These are phyloP conservation scores for Sclerotinia trifoliorum DNA, from an alignment of 2,329 filamentous ascomycete species.

Conservation along the genomic window DNA sequence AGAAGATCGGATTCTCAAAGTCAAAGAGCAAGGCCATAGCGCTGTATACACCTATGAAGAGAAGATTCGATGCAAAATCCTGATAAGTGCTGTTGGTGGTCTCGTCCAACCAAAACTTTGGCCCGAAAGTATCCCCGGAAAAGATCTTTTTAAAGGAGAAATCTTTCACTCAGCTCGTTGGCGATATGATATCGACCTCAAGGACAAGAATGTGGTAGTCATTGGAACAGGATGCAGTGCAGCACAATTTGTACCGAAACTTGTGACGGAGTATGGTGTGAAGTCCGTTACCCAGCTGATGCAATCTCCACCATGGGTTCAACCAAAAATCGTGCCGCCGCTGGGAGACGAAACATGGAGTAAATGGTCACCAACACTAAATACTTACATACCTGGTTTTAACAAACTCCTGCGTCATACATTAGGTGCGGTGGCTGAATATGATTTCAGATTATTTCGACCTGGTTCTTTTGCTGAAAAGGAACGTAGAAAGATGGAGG, in stretches of 20 bases:
- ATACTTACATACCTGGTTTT: constrained; percentile 50
- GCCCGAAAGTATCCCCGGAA: constrained; percentile 51
- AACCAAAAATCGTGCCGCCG: constrained; percentile 44
- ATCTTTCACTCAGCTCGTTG: constrained; percentile 58
- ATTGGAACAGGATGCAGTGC: constrained; percentile 59
- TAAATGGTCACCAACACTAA: constrained; percentile 47
- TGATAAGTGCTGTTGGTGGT: constrained; percentile 54
- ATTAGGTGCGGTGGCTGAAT: constrained; percentile 45
- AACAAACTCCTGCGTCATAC: constrained; percentile 43
- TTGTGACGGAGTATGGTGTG: constrained; percentile 46
- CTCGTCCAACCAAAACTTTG: constrained; percentile 54
- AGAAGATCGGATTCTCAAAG: constrained; percentile 47
- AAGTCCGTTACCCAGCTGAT: constrained; percentile 60
- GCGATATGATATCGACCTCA: constrained; percentile 52
- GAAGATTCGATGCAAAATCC: constrained; percentile 52
- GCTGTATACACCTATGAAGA: constrained; percentile 53
- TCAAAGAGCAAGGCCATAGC: constrained; percentile 45
- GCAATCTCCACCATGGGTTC: constrained; percentile 57
- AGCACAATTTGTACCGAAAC: constrained; percentile 54
- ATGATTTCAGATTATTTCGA: constrained; percentile 50
- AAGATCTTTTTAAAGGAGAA: constrained; percentile 53
- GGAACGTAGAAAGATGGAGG: constrained; percentile 45
- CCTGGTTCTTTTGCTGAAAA: constrained; percentile 43
- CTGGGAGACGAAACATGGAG: constrained; percentile 45
- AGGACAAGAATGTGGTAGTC: constrained; percentile 55